Evolutionary conservation across 129 eudicot genomes (phyloP), one percentile per base, ranked within the genome.

Genomic region (Flaveria ramosissima): DNA sequence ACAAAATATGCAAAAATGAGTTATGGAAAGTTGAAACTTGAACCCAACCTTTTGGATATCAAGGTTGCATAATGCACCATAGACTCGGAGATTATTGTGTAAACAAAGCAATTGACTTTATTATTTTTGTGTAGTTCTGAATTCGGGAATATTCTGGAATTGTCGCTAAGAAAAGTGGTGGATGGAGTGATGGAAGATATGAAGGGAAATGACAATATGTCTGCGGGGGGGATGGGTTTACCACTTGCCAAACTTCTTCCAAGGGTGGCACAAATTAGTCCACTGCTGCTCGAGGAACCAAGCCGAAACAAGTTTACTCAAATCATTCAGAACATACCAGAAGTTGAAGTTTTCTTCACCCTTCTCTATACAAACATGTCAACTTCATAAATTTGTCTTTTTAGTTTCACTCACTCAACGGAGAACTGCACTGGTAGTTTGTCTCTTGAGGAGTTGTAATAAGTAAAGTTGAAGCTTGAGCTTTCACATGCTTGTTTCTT

Each of bases 301-400:
- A 77, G 81, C 73, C 80, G 84, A 24, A 85, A 84, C 72, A 83
- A 82, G 82, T 94, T 84, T 70, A 80, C 88, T 69, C 85, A 89
- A 43, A 83, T 83, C 16, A 85, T 94, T 70, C 81, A 77, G 76
- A 83, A 67, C 77, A 86, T 91, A 68, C 96, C 96, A 0, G 86
- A 90, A 83, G 97, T 91, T 52, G 97, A 91, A 78, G 79, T 84
- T 71, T 94, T 94, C 84, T 94, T 91, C 90, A 88, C 97, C 50
- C 85, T 90, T 48, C 89, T 90, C 19, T 93, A 93, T 76, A 78
- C 98, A 71, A 91, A 84, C 89, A 85, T 82, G 76, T 86, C 87
- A 36, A 56, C 70, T 50, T 75, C 68, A 42, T 55, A 67, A 68
- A 12, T 36, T 32, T 3, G 0, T 59, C 30, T 59, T 27, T 27